phyloP scores from a whole-genome alignment of 495 filamentous ascomycete genomes.

The Lasiosphaeria miniovina region DNA sequence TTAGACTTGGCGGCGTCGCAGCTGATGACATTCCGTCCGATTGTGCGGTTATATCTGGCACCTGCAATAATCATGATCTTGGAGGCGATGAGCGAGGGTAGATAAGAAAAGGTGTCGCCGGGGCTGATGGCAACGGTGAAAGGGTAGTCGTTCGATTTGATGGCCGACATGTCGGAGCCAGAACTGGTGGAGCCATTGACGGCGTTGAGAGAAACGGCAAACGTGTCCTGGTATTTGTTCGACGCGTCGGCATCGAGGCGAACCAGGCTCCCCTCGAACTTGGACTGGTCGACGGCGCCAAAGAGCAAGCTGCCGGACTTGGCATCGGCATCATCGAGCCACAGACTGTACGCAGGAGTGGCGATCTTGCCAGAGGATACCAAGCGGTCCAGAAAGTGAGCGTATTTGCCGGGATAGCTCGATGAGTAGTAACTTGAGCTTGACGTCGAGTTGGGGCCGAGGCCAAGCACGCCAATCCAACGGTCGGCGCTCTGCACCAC shows the following conservation, averaged over 20 bases:
- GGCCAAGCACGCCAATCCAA: slow-evolving; percentile 69
- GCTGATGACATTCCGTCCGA: slow-evolving; percentile 55
- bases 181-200: slow-evolving; percentile 29
- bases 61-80: slow-evolving; percentile 57
- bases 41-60: slow-evolving; percentile 43
- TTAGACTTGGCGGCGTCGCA: slow-evolving; percentile 57
- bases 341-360: slow-evolving; percentile 74
- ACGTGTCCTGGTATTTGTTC: slow-evolving; percentile 47
- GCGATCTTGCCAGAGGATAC: slow-evolving; percentile 62
- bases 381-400: slow-evolving; percentile 67
- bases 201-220: slow-evolving; percentile 60
- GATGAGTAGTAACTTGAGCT: slow-evolving; percentile 22
- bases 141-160: slow-evolving; percentile 55
- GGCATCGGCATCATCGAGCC: slow-evolving; percentile 65
- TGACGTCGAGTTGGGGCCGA: slow-evolving; percentile 64
- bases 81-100: slow-evolving; percentile 59
- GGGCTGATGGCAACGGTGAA: slow-evolving; percentile 55
- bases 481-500: slow-evolving; percentile 59
- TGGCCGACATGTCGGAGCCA: slow-evolving; percentile 36
- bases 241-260: slow-evolving; percentile 47
- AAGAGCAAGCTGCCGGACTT: slow-evolving; percentile 73
- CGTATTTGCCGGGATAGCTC: slow-evolving; percentile 43
- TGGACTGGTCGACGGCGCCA: slow-evolving; percentile 74
- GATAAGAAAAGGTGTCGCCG: slow-evolving; percentile 69
- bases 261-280: slow-evolving; percentile 64